Conservation (phyloP, 176 grass and related monocot species). For the Aegilops speltoides region DNA sequence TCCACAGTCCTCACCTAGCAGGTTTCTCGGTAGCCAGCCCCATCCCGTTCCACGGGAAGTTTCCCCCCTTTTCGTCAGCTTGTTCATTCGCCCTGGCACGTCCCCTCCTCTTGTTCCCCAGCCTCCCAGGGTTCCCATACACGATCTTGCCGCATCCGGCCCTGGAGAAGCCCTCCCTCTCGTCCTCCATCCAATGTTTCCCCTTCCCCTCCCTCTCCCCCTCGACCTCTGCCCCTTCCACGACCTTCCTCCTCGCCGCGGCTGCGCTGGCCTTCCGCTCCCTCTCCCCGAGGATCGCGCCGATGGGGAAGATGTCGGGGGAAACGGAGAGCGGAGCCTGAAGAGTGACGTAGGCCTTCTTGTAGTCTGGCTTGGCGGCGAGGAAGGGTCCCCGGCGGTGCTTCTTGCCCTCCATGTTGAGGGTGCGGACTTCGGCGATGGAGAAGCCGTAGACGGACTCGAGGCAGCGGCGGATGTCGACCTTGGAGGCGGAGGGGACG, state of each 20-base stretch:
- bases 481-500: conserved; percentile 92
- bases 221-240: conserved; percentile 50
- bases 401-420: conserved; percentile 97
- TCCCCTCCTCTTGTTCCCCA: conserved; percentile 28
- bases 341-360: conserved; percentile 97
- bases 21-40: conserved; percentile 52
- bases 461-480: conserved; percentile 89
- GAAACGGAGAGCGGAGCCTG: conserved; percentile 66
- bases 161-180: conserved; percentile 43
- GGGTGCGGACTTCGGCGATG: conserved; percentile 83
- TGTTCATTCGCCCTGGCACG: conserved; percentile 15
- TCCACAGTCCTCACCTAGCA: conserved; percentile 34
- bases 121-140: conserved; percentile 51
- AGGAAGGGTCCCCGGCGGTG: conserved; percentile 51
- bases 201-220: conserved; percentile 60
- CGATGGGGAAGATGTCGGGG: conserved; percentile 81
- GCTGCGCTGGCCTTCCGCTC: conserved; percentile 67
- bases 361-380: conserved; percentile 86
- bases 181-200: conserved; percentile 87
- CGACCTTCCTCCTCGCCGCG: conserved; percentile 49
- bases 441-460: conserved; percentile 91
- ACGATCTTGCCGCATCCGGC: conserved; percentile 50
- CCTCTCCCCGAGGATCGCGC: conserved; percentile 47
- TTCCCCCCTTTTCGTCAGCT: conserved; percentile 33
- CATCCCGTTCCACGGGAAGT: conserved; percentile 64